These are phyloP conservation scores for Mycena olivaceomarginata DNA, from an alignment of 768 basidiomycete species.

Conservation along the genomic window DNA sequence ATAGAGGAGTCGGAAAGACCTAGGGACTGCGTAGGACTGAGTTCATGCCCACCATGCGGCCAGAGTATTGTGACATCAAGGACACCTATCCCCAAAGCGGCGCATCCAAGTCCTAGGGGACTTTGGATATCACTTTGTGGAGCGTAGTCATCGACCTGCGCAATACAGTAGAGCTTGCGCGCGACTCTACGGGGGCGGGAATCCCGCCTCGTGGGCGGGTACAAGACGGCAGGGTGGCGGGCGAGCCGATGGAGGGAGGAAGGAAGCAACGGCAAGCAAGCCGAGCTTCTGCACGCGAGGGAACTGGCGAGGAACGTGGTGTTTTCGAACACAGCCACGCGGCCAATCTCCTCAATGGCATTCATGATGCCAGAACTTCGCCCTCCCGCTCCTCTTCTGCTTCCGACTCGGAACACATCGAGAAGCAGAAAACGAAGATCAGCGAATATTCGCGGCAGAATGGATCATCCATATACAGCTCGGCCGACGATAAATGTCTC, in stretches of 20 bases:
- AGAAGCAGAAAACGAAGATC: neutral
- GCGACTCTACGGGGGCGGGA: conserved; percentile 2
- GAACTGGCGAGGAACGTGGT: neutral
- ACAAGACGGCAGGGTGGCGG: neutral
- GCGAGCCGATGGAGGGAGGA: neutral
- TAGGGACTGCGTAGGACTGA: neutral
- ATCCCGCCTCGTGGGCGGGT: neutral
- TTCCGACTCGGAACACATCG: conserved; percentile 6
- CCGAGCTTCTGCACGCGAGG: conserved; percentile 9
- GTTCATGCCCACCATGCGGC: neutral
- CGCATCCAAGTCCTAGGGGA: neutral
- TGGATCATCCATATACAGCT: neutral
- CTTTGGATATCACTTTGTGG: neutral
- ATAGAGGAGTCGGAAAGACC: neutral
- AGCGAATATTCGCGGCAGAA: neutral
- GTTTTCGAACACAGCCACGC: too few species aligned
- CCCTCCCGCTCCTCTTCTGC: neutral
- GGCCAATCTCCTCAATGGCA: neutral
- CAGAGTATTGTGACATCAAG: neutral
- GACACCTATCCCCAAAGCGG: neutral
- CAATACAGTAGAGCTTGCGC: too few species aligned
- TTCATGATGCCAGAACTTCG: neutral
- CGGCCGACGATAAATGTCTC: too few species aligned
- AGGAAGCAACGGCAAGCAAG: conserved; percentile 1
- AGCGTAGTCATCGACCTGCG: too few species aligned